Evolutionary conservation across 306 rosid genomes (phyloP), one percentile per base, ranked within the genome.

Genomic region (Senna tora): DNA sequence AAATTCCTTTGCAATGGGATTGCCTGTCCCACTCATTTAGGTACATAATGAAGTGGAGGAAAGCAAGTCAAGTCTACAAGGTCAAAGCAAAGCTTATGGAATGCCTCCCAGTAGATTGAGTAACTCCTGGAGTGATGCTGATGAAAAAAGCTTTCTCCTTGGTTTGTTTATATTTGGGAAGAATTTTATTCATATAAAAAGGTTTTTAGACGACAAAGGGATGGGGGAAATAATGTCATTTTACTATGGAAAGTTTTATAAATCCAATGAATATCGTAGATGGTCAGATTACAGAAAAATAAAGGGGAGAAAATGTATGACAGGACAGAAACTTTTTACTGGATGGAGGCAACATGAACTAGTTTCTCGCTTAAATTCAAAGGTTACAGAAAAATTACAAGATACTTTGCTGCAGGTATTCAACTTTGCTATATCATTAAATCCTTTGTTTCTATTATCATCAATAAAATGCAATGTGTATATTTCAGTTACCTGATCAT

Each of bases 91-190:
- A 83, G 60, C 36, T 66, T 52, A 15, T 71, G 71, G 21, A 50
- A 75, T 73, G 42, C 84, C 64, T 62, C 90, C 88, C 2, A 82
- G 82, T 19, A 80, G 51, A 62, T 59, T 74, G 81, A 85, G 69
- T 73, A 36, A 72, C 47, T 55, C 80, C 11, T 91, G 91, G 93
- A 91, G 78, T 77, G 84, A 78, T 46, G 73, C 86, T 75, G 96
- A 91, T 65, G 84, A 73, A 10, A 88, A 84, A 67, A 17, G 79
- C 57, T 89, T 91, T 76, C 62, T 87, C 58, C 96, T 91, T 49
- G 93, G 90, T n/a, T 79, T 91, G 59, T 89, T 84, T 81, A 79
- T 89, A 71, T 91, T 87, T 21, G 93, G 97, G 41, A 91, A 91
- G 87, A 84, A 84, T 70, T 87, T 91, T 65, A 21, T 70, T 36